Evolutionary conservation across 2,329 filamentous ascomycete genomes (phyloP), one percentile per base, ranked within the genome.

Genomic region (Hymenoscyphus salicellus): DNA sequence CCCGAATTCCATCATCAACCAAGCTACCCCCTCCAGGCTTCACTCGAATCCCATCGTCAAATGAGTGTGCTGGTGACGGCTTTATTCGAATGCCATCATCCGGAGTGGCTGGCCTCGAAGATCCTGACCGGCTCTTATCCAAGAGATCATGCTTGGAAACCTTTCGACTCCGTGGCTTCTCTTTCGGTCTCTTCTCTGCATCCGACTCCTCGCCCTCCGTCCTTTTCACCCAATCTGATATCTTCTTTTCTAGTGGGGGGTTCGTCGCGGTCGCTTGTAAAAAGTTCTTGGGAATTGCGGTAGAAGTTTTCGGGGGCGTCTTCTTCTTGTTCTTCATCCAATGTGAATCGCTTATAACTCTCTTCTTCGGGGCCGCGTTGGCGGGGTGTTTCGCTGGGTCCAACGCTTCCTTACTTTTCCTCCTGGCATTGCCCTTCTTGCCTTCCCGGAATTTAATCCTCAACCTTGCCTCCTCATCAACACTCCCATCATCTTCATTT

Each of bases 261-360:
- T 86, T 87, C 38, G 79, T 78, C 6, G 80, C 79, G 0, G 84
- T 82, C 26, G 79, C 79, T 64, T 82, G 78, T 16, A 86, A 73
- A 67, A 88, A 88, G 66, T 86, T 80, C 69, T 84, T 86, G 0
- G 86, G 85, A n/a, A 88, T 75, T 70, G 14, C 72, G 69, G 11
- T 74, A 17, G 46, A 14, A 14, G 77, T 79, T 65, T 78, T 80
- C 0, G 81, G 76, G 8, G 82, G 77, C 63, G 76, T 82, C 65
- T 80, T 82, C 66, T 82, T 83, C 65, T 81, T 83, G 66, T 83
- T 84, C 76, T 67, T 70, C 78, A 86, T 86, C 91, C 94, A 98
- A 78, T 97, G 91, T 62, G 91, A 90, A 78, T 98, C 94, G 75
- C 93, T 97, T 66, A 97, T 87, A 62, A 98, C 92, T 68, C 93